Evolutionary conservation across 768 basidiomycete genomes (phyloP), one percentile per base, ranked within the genome.

Genomic region (Piloderma croceum): DNA sequence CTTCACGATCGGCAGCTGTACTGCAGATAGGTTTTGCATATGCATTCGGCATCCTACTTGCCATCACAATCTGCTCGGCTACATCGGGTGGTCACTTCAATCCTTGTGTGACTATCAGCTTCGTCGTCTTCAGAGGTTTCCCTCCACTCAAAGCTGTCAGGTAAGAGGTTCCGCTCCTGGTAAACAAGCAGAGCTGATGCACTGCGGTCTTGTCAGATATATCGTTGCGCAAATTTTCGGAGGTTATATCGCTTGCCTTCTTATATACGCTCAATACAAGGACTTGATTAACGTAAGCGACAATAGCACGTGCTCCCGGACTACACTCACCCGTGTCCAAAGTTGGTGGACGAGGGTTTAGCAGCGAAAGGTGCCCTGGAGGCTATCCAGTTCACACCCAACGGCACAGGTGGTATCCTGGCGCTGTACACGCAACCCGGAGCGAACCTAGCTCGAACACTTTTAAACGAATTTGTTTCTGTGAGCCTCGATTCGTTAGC

Each of bases 21-120:
- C 56, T 75, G 4, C 78, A 78, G 24, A 61, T 83, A 15, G 82
- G 79, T 20, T 50, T 76, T 23, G 73, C 67, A 1, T 84, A 83
- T 57, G 67, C 70, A 4, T 59, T 72, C 24, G 81, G 81, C 19
- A 78, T 82, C 45, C 47, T 79, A 11, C 67, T 82, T 36, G 82
- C 81, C 1, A 53, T 83, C 38, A 55, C 59, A 7, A 58, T 79
- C 20, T 79, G 73, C 37, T 60, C 59, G 4, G 55, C 71, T 13
- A 70, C 79, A 1, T 81, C 78, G 10, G 77, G 76, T 9, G 74
- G 79, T 17, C 82, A 84, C 50, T 77, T 84, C 54, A 79, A 69
- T 39, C 87, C 85, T 2, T 70, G 73, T 35, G 67, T 84, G 17
- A 78, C 81, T 3, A 61, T 83, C 34, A 58, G 70, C 6, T 59